A percentile compares a stretch with the other conserved stretches of the same genome.
Evolutionary conservation across 1,284 basidiomycete species (phyloP).

Genomic region (Coniferiporia weirii): DNA sequence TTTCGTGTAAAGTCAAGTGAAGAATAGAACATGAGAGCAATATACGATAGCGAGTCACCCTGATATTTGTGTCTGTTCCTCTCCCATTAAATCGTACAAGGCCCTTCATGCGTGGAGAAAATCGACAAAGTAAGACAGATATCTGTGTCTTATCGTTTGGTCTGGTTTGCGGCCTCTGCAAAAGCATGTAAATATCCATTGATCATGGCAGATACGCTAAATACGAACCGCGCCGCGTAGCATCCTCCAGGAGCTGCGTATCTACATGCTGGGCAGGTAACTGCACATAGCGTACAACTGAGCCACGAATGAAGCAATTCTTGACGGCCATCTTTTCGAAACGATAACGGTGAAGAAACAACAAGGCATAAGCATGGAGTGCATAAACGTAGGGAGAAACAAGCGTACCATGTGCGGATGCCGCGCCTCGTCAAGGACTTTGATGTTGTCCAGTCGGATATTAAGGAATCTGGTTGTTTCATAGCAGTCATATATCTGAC

Average conservation of each 20-base stretch:
- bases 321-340: conserved; percentile 90
- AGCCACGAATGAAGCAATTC: conserved; percentile 98
- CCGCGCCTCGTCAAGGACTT: conserved; percentile 85
- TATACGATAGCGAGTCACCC: neutral
- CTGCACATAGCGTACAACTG: conserved; percentile 96
- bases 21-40: neutral
- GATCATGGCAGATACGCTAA: conserved; percentile 3
- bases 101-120: neutral
- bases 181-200: neutral
- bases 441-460: conserved; percentile 93
- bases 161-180: conserved; percentile 50
- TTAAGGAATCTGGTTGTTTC: conserved; percentile 80
- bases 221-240: conserved; percentile 83
- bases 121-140: neutral
- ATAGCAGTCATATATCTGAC: neutral
- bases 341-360: neutral
- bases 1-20: conserved; percentile 1
- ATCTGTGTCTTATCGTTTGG: conserved; percentile 39
- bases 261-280: conserved; percentile 91
- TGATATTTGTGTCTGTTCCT: neutral
- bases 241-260: conserved; percentile 94
- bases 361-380: neutral
- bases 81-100: neutral
- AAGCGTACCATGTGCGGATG: conserved; percentile 93
- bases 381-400: conserved; percentile 1